These are phyloP conservation scores for Starmerella asiatica DNA, from an alignment of 805 yeast species.

Conservation along the genomic window DNA sequence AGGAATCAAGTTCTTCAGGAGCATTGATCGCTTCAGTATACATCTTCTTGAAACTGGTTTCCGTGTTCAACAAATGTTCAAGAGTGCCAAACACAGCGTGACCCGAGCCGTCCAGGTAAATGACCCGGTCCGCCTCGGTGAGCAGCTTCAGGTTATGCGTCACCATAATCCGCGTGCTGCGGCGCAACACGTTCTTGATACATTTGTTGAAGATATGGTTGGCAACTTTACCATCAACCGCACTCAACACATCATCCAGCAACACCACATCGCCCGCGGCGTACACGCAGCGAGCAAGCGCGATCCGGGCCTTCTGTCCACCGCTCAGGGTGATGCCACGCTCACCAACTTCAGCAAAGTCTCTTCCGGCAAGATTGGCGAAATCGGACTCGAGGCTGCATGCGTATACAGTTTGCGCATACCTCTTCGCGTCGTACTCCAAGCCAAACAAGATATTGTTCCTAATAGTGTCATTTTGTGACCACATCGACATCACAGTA, in stretches of 20 bases:
- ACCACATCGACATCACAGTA: constrained; percentile 63
- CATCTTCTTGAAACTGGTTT: constrained; percentile 8
- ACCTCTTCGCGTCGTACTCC: constrained; percentile 38
- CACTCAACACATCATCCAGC: constrained; percentile 72
- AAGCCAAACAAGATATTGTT: constrained; percentile 63
- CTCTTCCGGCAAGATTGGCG: constrained; percentile 57
- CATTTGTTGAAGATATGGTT: constrained; percentile 61
- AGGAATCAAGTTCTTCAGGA: too few relatives aligned
- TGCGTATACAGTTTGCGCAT: constrained; percentile 41
- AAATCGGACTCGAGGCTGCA: constrained; percentile 60
- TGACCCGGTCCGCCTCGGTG: constrained; percentile 52
- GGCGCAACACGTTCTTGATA: constrained; percentile 41
- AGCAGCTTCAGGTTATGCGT: constrained; percentile 72
- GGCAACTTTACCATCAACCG: constrained; percentile 81
- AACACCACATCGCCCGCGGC: constrained; percentile 49
- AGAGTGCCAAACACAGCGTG: constrained; percentile 47
- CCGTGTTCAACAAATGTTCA: constrained; percentile 33
- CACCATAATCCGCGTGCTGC: constrained; percentile 59
- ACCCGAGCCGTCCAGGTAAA: constrained; percentile 52
- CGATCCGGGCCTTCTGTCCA: constrained; percentile 81
- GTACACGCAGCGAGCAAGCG: constrained; percentile 71
- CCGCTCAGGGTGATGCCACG: constrained; percentile 81
- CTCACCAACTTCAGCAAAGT: constrained; percentile 64
- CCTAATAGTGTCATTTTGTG: constrained; percentile 63
- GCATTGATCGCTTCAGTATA: constrained; percentile 4